Base-by-base conservation (phyloP, 768 basidiomycete genomes). In the Kondoa malvinella region DNA sequence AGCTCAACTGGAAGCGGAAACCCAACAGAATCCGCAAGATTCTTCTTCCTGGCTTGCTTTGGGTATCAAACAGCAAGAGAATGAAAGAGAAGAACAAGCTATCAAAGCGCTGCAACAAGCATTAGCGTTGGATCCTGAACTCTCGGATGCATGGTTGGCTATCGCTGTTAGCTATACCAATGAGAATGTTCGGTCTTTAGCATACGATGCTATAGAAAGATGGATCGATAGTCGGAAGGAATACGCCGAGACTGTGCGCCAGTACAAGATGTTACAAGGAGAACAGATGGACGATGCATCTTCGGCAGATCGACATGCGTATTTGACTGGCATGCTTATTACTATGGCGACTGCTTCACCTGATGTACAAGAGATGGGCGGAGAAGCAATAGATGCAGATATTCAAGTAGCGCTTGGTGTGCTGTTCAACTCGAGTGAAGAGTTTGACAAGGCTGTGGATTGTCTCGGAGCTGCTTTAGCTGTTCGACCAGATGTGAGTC, bases 1-100 rank as follows among this genome's bases (percentile, higher is more conserved):
- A 8, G 80, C 96, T 32, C 87, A 91, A 76, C 80, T 90, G 15
- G 94, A 99, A 78, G 94, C 94, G 4, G 82, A 82, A 29, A 91
- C 94, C 16, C 89, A 94, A 74, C 82, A 81, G 56, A 83, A 91
- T 73, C 84, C 86, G 69, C 78, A 76, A 8, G 82, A 87, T 72
- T 84, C 87, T 2, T 71, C 78, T 34, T 86, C 86, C 8, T 99
- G 95, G 95, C 92, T 83, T 75, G 83, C 87, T 71, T 85, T 97
- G 63, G 95, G 95, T 29, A 86, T 99, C 62, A 92, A 89, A 77
- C 95, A 97, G 75, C 95, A 99, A 77, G 92, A 95, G 78, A 95
- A 92, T 76, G 95, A 99, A 77, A 85, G 92, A 17, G 95, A 99
- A 78, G 81, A 82, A 4, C 86, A 89, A 73, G 95, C 95, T 2